Percentiles rank a stretch among this genome's conserved stretches.
Evolutionary conservation across 1,284 basidiomycete genomes (phyloP).

Genomic region (Cystobasidiaceae sp.): DNA sequence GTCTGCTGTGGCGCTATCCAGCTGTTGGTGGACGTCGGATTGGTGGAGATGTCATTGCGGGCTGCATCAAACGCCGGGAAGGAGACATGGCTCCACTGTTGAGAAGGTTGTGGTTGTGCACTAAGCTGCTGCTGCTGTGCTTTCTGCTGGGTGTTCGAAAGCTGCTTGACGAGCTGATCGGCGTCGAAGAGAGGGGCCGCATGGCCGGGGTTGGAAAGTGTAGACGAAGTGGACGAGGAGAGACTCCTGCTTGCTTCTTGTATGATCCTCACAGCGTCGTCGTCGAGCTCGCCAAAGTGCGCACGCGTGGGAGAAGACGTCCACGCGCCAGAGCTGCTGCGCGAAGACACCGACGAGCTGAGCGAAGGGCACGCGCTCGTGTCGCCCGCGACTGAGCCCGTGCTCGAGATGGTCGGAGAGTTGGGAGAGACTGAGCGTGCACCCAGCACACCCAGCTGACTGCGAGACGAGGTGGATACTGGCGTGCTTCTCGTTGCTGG

Average conservation of each 20-base stretch:
- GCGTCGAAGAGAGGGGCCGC: slow-evolving; percentile 2
- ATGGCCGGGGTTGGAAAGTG: not conserved
- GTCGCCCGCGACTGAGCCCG: not conserved
- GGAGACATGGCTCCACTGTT: not conserved
- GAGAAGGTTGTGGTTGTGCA: not conserved
- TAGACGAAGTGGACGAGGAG: slow-evolving; percentile 1
- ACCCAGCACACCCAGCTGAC: not conserved
- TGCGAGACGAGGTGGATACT: not conserved
- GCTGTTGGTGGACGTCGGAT: too few species aligned
- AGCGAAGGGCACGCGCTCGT: slow-evolving; percentile 4
- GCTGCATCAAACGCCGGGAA: not conserved
- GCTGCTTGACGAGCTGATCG: slow-evolving; percentile 16
- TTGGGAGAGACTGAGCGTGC: not conserved
- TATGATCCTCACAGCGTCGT: not conserved
- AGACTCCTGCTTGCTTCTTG: not conserved
- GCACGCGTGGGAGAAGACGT: not conserved
- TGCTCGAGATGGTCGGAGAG: not conserved
- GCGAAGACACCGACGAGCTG: slow-evolving; percentile 13
- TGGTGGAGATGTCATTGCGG: too few species aligned
- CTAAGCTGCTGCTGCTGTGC: not conserved
- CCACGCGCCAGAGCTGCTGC: slow-evolving; percentile 1
- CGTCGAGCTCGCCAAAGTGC: not conserved
- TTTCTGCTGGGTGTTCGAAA: not conserved
- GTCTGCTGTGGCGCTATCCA: too few species aligned
- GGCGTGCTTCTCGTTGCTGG: not conserved